Evolutionary conservation across 139 green algal genomes (phyloP), one percentile per base, ranked within the genome.

Genomic region (Mychonastes homosphaera): DNA sequence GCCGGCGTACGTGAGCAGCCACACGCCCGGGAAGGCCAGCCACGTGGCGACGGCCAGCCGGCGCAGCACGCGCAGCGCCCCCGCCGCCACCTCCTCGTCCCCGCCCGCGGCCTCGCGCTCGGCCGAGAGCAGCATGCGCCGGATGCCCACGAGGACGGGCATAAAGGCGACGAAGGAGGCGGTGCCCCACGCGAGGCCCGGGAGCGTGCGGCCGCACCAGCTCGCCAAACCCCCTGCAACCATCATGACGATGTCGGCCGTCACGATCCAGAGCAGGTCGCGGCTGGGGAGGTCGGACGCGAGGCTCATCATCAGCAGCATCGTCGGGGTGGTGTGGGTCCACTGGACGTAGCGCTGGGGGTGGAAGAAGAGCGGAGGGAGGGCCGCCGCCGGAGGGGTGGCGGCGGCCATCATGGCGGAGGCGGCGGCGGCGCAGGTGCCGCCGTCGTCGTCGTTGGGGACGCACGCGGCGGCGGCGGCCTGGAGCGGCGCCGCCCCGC

Each of bases 261-360:
- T 41, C 24, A 75, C 7, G 2, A 60, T 59, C 1, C 49, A 3
- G n/a, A 44, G 4, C 43, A 75, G 33, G 55, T 65, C 56, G 50
- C 18, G n/a, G 2, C 27, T 9, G 28, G 4, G 6, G 45, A 55
- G 29, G 29, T 73, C 66, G 6, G 60, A 55, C 43, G 64, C 52
- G 49, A 79, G 60, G 2, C 41, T 47, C 43, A 79, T 51, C 48
- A 79, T 67, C 35, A 61, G 69, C 2, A 79, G 50, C 64, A 79
- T 74, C 41, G 63, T 79, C 53, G 72, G 72, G 0, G 72, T 79
- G 46, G 63, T 63, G 41, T 79, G 72, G 2, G 23, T 9, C 72
- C 72, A 79, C 45, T 79, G 72, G 23, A 79, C 26, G 34, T 75
- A 79, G 8, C 72, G 66, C 53, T 75, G 54, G 12, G 72, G 72